phyloP scores from a whole-genome alignment of 441 rosid genomes.

The Brassica hybrid region DNA sequence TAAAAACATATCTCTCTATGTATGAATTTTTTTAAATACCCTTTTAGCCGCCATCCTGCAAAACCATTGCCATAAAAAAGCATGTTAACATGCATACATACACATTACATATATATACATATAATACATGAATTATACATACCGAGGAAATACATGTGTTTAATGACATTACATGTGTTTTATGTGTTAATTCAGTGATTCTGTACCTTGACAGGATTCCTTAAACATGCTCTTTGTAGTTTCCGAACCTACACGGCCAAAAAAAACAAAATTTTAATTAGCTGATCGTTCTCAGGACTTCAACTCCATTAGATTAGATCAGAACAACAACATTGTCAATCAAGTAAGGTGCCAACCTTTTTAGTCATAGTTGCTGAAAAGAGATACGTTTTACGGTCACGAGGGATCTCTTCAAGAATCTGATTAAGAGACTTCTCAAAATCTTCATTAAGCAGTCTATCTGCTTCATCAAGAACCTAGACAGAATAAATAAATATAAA shows the following conservation, averaged over 20 bases:
- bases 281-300: conserved; percentile 6
- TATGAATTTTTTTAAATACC: conserved; percentile 4
- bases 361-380: conserved; percentile 99
- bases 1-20: not conserved
- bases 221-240: no score
- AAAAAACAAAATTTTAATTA: conserved; percentile 21
- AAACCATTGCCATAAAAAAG: not conserved
- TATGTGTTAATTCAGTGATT: no score
- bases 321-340: conserved; percentile 5
- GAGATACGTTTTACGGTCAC: conserved; percentile 71
- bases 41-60: conserved; percentile 2
- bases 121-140: not conserved
- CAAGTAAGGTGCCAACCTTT: conserved; percentile 55
- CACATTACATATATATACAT: not conserved
- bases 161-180: not conserved
- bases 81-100: not conserved
- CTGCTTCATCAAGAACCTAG: conserved; percentile 97
- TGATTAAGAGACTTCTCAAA: conserved; percentile 91
- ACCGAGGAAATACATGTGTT: not conserved
- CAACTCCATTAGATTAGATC: not conserved
- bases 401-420: conserved; percentile 78
- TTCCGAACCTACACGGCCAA: no score
- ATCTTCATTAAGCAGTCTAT: conserved; percentile 91
- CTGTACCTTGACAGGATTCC: no score
- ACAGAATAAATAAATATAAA: no score